Evolutionary conservation across 2,329 filamentous ascomycete species (phyloP).

Genomic region (Pseudogymnoascus verrucosus): DNA sequence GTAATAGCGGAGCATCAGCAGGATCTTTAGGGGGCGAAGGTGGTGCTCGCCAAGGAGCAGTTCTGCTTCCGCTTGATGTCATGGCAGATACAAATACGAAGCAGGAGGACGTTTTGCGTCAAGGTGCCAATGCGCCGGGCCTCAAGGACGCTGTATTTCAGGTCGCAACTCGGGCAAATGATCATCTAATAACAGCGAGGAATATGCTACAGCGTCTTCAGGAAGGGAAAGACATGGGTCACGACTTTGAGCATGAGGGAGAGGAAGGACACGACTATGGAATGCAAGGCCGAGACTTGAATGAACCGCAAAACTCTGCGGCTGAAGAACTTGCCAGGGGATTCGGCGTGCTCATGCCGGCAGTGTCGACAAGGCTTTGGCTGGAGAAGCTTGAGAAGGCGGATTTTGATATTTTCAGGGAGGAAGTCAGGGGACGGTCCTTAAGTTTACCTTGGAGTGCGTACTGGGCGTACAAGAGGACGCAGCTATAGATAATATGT

Average conservation of each 20-base stretch:
- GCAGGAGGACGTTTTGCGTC: slow-evolving; percentile 83
- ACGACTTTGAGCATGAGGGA: slow-evolving; percentile 80
- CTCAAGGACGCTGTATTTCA: slow-evolving; percentile 84
- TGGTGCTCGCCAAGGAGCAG: slow-evolving; percentile 47
- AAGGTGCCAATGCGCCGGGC: slow-evolving; percentile 69
- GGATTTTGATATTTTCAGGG: slow-evolving; percentile 75
- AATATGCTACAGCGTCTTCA: slow-evolving; percentile 82
- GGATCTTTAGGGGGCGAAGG: slow-evolving; percentile 28
- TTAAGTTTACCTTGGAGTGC: slow-evolving; percentile 83
- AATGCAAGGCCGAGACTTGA: background rate
- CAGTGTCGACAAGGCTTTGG: slow-evolving; percentile 70
- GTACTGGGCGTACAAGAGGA: slow-evolving; percentile 51
- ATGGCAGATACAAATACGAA: slow-evolving; percentile 75
- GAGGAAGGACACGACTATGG: slow-evolving; percentile 59
- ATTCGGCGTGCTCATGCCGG: slow-evolving; percentile 75
- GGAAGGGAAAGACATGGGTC: slow-evolving; percentile 65
- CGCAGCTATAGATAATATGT: slow-evolving; percentile 35
- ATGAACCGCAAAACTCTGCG: slow-evolving; percentile 22
- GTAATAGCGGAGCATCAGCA: slow-evolving; percentile 36
- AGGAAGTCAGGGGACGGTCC: slow-evolving; percentile 53
- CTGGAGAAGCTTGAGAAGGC: slow-evolving; percentile 66
- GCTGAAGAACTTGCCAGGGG: slow-evolving; percentile 52
- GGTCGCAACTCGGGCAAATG: slow-evolving; percentile 87
- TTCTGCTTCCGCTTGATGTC: slow-evolving; percentile 79
- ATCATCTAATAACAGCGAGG: slow-evolving; percentile 87